These are phyloP conservation scores for Scleroderma citrinum DNA, from an alignment of 768 basidiomycete species.

Conservation along the genomic window DNA sequence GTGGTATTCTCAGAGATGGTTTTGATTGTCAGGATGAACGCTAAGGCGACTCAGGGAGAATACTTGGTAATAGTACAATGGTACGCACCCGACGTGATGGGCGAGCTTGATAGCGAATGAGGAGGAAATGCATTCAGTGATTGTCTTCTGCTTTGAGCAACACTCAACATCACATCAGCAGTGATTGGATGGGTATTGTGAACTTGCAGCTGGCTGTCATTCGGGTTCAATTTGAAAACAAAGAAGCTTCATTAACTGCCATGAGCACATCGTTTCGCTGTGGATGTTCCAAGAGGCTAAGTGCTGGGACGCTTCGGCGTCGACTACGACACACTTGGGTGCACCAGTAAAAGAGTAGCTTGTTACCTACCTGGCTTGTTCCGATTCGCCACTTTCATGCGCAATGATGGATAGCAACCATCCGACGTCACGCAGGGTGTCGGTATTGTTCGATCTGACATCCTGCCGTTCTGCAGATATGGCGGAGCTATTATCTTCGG, in stretches of 20 bases:
- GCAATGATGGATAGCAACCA: conserved; percentile 41
- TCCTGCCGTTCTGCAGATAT: background rate
- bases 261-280: conserved; percentile 3
- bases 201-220: conserved; percentile 1
- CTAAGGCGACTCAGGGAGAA: conserved; percentile 26
- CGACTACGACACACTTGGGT: background rate
- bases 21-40: conserved; percentile 49
- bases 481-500: background rate
- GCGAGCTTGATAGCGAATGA: conserved; percentile 19
- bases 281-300: background rate
- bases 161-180: conserved; percentile 45
- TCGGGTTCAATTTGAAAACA: conserved; percentile 6
- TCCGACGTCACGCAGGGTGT: background rate
- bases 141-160: conserved; percentile 46
- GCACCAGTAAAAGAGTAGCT: background rate
- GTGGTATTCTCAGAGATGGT: conserved; percentile 33
- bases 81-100: conserved; percentile 38
- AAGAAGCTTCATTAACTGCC: conserved; percentile 12
- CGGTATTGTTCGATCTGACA: background rate
- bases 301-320: background rate
- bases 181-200: conserved; percentile 43
- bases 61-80: background rate
- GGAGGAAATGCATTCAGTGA: conserved; percentile 30
- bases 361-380: conserved; percentile 49
- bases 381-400: conserved; percentile 39